Evolutionary conservation across 768 basidiomycete genomes (phyloP), one percentile per base, ranked within the genome.

Genomic region (Suillus tomentosus): DNA sequence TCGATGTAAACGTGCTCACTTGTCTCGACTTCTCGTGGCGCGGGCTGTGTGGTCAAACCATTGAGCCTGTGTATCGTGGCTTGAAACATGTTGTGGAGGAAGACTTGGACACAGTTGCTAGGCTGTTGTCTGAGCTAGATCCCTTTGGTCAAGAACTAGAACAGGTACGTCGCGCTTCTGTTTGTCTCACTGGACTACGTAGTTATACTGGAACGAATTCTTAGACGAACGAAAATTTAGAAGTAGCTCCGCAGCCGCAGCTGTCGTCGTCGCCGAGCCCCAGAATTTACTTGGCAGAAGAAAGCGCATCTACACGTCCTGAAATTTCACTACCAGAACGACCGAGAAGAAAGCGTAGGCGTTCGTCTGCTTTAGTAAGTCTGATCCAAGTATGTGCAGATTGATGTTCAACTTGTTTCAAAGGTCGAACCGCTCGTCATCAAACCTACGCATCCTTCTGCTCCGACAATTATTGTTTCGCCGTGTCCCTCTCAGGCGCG

Each of bases 401-500:
- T 22, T 22, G 13, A 36, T 61, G 11, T 10, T 61, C 8, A 61
- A 13, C 6, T 36, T 19, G 5, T n/a, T 60, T 3, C 22, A 19
- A 60, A 71, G 71, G 55, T 58, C 24, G 69, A 69, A 39, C 75
- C 77, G 10, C 40, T 76, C 22, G 63, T 78, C 22, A 76, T 79
- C 56, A 72, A 67, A 39, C 72, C 72, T 56, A 65, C 75, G 7
- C 75, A 79, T 58, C 71, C 79, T 2, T 75, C 76, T 15, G 73
- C 80, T 39, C 87, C 87, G 3, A 80, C 74, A 4, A 87, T 87
- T 54, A 71, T 84, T 57, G 76, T 88, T 31, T 86, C 83, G 1
- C 80, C 80, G 5, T 84, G 84, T 69, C 73, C 76, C 4, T 63
- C 76, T 1, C 76, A 79, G 40, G 67, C 77, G 7, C 79, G 70